Evolutionary conservation across 1,284 basidiomycete genomes (phyloP), one percentile per base, ranked within the genome.

Genomic region (Golubevia pallescens): DNA sequence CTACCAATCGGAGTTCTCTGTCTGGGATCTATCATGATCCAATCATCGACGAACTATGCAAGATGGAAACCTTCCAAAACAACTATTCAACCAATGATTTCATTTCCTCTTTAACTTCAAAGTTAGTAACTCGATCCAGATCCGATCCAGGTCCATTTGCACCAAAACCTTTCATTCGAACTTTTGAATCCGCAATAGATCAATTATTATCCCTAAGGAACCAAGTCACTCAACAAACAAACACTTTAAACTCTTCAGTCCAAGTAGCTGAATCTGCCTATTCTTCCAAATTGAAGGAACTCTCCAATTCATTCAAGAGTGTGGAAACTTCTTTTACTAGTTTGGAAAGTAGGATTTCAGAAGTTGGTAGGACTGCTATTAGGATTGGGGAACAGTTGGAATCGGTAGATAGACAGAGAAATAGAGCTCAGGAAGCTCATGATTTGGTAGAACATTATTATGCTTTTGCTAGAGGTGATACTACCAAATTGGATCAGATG

Each of bases 351-450:
- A 74, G 82, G 55, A 82, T 84, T 60, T n/a, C n/a, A n/a, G 93
- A 96, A 79, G 96, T 99, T 21, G 94, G 95, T 20, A 90, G 94
- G 64, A 95, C 95, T 4, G 95, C 97, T 1, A 92, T 98, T 62
- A 90, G 95, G 54, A 97, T 99, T 79, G 96, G 82, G 28, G 82
- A 84, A 57, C 81, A 85, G 71, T 74, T 85, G 57, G 79, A 84
- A 59, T 69, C 68, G 23, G 75, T 85, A 51, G 77, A 85, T 69
- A 73, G 76, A 56, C 81, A 84, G 68, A 72, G 78, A 14, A 76
- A 71, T 19, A 70, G 81, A 19, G 82, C 82, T 0, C 75, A 74
- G 57, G 82, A 85, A 59, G 80, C 82, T 23, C 74, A 83, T 58
- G 82, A 84, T 66, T 69, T 85, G 53, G 84, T 85, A 68, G 76